These are phyloP conservation scores for Calophaca sinica DNA, from an alignment of 306 rosid genomes.

Conservation along the genomic window DNA sequence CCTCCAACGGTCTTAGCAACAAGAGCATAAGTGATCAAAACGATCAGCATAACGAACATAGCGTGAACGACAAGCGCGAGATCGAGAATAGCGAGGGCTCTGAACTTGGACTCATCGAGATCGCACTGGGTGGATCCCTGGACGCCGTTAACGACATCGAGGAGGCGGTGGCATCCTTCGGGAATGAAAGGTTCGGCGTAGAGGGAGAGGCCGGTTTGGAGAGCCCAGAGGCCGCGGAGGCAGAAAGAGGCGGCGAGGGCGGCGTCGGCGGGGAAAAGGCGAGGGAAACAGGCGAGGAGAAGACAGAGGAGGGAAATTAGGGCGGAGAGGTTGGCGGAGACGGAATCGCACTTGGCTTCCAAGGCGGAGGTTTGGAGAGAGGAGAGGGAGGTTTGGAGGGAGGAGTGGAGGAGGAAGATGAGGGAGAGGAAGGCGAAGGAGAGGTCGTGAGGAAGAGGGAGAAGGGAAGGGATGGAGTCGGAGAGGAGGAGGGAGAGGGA, in stretches of 20 bases:
- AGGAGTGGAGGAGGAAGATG: slow-evolving; percentile 70
- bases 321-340: slow-evolving; percentile 63
- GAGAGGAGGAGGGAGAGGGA: slow-evolving; percentile 69
- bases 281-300: slow-evolving; percentile 41
- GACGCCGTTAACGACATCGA: slow-evolving; percentile 74
- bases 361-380: slow-evolving; percentile 69
- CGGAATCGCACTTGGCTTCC: slow-evolving; percentile 77
- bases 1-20: slow-evolving; percentile 57
- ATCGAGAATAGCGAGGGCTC: slow-evolving; percentile 86
- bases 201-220: slow-evolving; percentile 87
- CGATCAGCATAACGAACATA: slow-evolving; percentile 63
- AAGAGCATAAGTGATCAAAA: slow-evolving; percentile 59
- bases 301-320: slow-evolving; percentile 44
- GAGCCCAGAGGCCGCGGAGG: slow-evolving; percentile 82
- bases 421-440: slow-evolving; percentile 69
- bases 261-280: slow-evolving; percentile 73
- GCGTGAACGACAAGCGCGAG: slow-evolving; percentile 70
- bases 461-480: slow-evolving; percentile 56
- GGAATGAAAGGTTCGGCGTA: slow-evolving; percentile 90
- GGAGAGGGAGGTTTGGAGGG: background rate
- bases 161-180: slow-evolving; percentile 86
- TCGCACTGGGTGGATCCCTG: slow-evolving; percentile 95
- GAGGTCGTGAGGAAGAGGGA: slow-evolving; percentile 74
- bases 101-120: slow-evolving; percentile 73
- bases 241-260: slow-evolving; percentile 64